Evolutionary conservation across 1,284 basidiomycete genomes (phyloP).

Genomic region (Cryptococcus depauperatus): DNA sequence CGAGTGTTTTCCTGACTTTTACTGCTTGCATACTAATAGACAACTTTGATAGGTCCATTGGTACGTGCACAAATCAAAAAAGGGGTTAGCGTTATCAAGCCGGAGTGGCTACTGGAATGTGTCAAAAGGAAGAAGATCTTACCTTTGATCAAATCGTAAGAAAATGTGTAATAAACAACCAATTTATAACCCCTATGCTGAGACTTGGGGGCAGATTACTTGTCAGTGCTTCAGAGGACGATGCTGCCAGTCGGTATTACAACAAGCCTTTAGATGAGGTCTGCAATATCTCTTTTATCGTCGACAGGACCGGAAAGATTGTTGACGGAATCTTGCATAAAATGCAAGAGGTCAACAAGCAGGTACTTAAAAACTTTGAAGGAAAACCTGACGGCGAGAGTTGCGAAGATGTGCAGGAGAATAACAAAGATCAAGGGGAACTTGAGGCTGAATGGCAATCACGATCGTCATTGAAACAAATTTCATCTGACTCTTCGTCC

Average conservation of each 20-base stretch:
- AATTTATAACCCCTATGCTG: background rate
- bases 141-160: constrained; percentile 61
- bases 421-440: constrained; percentile 35
- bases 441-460: constrained; percentile 38
- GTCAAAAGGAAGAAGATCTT: constrained; percentile 53
- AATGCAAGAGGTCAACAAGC: too few relatives aligned
- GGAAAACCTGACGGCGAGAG: constrained; percentile 26
- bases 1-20: constrained; percentile 10
- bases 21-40: background rate
- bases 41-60: constrained; percentile 24
- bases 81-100: constrained; percentile 61
- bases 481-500: too few relatives aligned
- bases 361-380: background rate
- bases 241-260: constrained; percentile 29
- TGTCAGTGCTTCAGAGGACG: constrained; percentile 36
- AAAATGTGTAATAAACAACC: background rate
- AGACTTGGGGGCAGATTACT: constrained; percentile 27
- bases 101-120: constrained; percentile 74
- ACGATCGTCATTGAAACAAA: too few relatives aligned
- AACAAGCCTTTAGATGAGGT: constrained; percentile 30
- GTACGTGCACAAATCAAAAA: constrained; percentile 49
- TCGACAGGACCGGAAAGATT: constrained; percentile 22
- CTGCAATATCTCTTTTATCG: constrained; percentile 21
- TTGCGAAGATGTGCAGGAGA: constrained; percentile 16
- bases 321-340: too few relatives aligned